A percentile compares a stretch with the other conserved stretches of the same genome.
phyloP scores from a whole-genome alignment of 106 monocot genomes.

The Ottelia alismoides region DNA sequence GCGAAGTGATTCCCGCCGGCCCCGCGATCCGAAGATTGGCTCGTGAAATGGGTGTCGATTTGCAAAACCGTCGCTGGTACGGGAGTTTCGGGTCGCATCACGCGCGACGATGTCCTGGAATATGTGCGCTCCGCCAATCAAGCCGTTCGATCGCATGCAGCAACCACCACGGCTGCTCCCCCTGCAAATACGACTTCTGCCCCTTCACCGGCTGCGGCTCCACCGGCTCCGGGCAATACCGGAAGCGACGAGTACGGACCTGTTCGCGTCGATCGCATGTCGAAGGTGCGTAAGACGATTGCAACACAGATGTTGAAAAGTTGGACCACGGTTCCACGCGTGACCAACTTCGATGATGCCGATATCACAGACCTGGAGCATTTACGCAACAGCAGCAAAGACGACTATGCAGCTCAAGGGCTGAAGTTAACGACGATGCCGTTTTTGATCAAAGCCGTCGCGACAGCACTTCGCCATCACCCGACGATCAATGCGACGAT shows the following conservation, averaged over 20 bases:
- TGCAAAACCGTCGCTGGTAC: neutral
- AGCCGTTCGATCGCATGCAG: too few species aligned
- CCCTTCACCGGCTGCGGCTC: too few species aligned
- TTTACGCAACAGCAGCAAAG: neutral
- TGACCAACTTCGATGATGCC: neutral
- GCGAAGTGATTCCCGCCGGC: neutral
- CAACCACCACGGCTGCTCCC: too few species aligned
- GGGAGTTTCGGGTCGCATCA: neutral
- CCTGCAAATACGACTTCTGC: neutral
- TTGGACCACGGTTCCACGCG: neutral
- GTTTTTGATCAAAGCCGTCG: neutral
- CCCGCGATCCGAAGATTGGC: neutral
- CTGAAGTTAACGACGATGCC: neutral
- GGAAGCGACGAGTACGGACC: neutral
- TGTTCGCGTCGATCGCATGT: neutral
- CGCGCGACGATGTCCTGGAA: neutral
- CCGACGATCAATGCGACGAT: neutral
- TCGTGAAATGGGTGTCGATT: neutral
- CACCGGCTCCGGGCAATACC: too few species aligned
- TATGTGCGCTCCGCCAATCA: neutral
- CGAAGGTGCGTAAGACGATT: neutral
- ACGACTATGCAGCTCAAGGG: neutral
- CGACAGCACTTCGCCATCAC: neutral
- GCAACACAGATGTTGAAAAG: neutral
- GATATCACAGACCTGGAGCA: neutral